These are phyloP conservation scores for Coccinonectria pachysandricola DNA, from an alignment of 2,329 filamentous ascomycete species.

Conservation along the genomic window DNA sequence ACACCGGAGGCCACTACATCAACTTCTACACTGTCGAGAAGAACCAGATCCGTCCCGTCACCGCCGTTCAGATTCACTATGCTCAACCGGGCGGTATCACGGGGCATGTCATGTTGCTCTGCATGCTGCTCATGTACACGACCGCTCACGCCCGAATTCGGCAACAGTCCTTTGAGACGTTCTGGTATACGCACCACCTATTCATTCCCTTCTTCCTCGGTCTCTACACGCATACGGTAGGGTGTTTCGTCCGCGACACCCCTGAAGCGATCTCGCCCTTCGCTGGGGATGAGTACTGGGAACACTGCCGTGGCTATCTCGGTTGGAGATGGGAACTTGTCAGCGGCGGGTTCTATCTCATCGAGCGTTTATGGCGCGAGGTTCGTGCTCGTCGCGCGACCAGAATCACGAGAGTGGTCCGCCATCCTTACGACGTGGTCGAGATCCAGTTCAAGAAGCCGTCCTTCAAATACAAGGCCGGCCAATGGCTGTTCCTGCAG, in stretches of 20 bases:
- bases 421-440: constrained; percentile 92
- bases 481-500: constrained; percentile 96
- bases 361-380: constrained; percentile 85
- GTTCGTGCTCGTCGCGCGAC: constrained; percentile 74
- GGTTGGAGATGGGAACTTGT: constrained; percentile 96
- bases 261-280: constrained; percentile 68
- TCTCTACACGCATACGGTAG: constrained; percentile 90
- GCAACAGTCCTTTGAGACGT: constrained; percentile 95
- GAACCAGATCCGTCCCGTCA: constrained; percentile 67
- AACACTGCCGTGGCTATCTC: constrained; percentile 87
- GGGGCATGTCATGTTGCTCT: constrained; percentile 95
- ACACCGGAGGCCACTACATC: constrained; percentile 79
- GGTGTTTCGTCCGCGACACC: constrained; percentile 90
- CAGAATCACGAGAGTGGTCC: constrained; percentile 85
- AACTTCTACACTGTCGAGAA: constrained; percentile 97
- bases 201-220: constrained; percentile 91
- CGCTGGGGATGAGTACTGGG: constrained; percentile 72
- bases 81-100: constrained; percentile 82
- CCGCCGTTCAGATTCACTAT: constrained; percentile 87
- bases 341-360: constrained; percentile 73
- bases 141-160: constrained; percentile 88
- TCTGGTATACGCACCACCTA: constrained; percentile 99
- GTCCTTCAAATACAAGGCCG: constrained; percentile 95
- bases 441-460: constrained; percentile 97
- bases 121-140: constrained; percentile 97